Conservation (phyloP, 2,329 filamentous ascomycete genomes). For the Rhynchosporium graminicola region DNA sequence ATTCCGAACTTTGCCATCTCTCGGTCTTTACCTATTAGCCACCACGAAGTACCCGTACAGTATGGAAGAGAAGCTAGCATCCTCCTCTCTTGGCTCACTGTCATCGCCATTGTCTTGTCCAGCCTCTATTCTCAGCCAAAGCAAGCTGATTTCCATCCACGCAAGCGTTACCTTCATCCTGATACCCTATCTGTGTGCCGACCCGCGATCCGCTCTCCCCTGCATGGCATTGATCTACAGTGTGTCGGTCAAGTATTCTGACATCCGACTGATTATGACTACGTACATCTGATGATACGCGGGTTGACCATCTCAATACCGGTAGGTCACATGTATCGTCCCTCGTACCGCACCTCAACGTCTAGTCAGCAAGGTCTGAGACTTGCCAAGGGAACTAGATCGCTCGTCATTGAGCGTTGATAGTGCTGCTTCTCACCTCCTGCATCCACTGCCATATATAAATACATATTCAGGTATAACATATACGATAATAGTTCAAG, state of each 20-base stretch:
- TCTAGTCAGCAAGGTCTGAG: slow-evolving; percentile 2
- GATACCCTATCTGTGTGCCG: slow-evolving; percentile 10
- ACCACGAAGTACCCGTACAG: not conserved
- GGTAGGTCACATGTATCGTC: no score
- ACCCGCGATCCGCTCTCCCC: slow-evolving; percentile 6
- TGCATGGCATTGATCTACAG: not conserved
- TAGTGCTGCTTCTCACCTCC: not conserved
- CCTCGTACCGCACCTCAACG: no score
- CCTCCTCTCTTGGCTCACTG: not conserved
- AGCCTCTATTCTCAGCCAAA: slow-evolving; percentile 11
- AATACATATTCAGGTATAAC: not conserved
- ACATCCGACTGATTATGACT: not conserved
- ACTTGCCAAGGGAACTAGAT: slow-evolving; percentile 3
- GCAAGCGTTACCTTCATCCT: not conserved
- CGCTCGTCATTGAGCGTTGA: not conserved
- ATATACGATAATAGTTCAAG: not conserved
- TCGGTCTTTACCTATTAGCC: slow-evolving; percentile 6
- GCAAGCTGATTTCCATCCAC: not conserved
- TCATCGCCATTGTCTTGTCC: slow-evolving; percentile 9
- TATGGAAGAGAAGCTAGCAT: not conserved
- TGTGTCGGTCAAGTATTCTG: not conserved
- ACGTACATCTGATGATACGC: slow-evolving; percentile 3
- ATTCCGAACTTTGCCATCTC: not conserved
- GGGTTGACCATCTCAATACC: no score
- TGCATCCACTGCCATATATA: not conserved